These are phyloP conservation scores for Cylindrodendrum hubeiense DNA, from an alignment of 2,329 filamentous ascomycete genomes.

Conservation along the genomic window DNA sequence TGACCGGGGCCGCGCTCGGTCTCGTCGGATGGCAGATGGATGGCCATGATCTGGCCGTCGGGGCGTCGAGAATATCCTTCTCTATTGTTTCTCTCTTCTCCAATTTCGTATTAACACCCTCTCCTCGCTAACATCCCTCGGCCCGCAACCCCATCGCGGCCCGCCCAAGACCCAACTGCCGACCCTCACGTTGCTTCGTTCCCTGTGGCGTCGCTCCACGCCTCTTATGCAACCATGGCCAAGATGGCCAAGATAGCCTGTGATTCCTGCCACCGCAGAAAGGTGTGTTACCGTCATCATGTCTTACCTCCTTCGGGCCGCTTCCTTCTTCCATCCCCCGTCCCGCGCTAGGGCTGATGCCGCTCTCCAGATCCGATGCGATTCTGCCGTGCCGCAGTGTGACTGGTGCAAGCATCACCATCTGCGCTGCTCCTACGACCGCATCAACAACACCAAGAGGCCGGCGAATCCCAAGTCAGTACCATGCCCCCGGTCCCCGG, in stretches of 20 bases:
- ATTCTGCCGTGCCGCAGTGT: neutral
- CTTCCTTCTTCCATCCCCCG: neutral
- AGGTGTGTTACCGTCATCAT: neutral
- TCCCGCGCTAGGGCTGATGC: neutral
- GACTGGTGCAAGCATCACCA: slow-evolving; percentile 7
- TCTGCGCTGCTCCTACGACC: neutral
- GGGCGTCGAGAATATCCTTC: neutral
- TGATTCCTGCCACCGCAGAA: slow-evolving; percentile 1
- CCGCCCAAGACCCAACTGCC: neutral
- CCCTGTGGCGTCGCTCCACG: no score
- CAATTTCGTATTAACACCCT: neutral
- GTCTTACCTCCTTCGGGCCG: neutral
- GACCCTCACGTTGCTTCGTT: neutral
- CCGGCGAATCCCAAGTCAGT: neutral
- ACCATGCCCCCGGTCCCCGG: neutral
- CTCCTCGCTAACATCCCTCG: neutral
- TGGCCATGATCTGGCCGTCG: neutral
- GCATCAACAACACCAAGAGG: neutral
- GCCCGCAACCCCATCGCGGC: neutral
- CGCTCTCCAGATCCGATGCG: neutral
- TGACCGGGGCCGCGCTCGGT: neutral
- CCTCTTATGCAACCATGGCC: neutral
- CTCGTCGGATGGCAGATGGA: neutral
- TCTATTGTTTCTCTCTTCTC: neutral
- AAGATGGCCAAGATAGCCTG: slow-evolving; percentile 2